phyloP scores from a whole-genome alignment of 495 filamentous ascomycete species.

The Trichocladium uniseriatum region DNA sequence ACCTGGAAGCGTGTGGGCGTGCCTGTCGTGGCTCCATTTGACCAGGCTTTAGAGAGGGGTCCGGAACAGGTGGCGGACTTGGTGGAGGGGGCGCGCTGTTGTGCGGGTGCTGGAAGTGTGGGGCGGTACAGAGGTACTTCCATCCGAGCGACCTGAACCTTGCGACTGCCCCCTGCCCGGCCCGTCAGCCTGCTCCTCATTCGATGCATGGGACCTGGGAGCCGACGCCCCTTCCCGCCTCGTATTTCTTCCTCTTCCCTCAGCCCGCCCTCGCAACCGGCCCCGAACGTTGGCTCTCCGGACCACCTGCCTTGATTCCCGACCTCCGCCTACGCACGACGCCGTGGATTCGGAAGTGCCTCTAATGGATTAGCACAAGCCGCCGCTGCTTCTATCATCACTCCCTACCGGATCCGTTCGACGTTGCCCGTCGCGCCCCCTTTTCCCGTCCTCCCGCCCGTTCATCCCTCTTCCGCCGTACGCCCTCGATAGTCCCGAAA shows the following conservation, averaged over 20 bases:
- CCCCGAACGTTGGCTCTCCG: background rate
- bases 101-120: background rate
- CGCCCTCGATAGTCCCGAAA: background rate
- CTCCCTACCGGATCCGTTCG: slow-evolving; percentile 2
- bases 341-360: background rate
- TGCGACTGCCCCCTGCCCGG: background rate
- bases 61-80: slow-evolving; percentile 1
- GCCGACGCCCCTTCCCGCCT: slow-evolving; percentile 19
- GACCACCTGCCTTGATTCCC: background rate
- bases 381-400: background rate
- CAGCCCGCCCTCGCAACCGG: slow-evolving; percentile 4
- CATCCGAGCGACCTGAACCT: background rate
- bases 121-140: slow-evolving; percentile 1
- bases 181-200: slow-evolving; percentile 8
- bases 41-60: background rate
- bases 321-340: background rate
- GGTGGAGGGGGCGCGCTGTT: slow-evolving; percentile 1
- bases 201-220: slow-evolving; percentile 11
- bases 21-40: slow-evolving; percentile 15
- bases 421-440: background rate
- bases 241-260: slow-evolving; percentile 16
- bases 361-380: background rate
- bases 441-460: background rate
- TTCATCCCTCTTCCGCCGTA: background rate
- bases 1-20: too few relatives aligned